Percentiles rank a stretch among this genome's conserved stretches.
Conservation (phyloP, 1,284 basidiomycete species). For the Irpex rosettiformis region DNA sequence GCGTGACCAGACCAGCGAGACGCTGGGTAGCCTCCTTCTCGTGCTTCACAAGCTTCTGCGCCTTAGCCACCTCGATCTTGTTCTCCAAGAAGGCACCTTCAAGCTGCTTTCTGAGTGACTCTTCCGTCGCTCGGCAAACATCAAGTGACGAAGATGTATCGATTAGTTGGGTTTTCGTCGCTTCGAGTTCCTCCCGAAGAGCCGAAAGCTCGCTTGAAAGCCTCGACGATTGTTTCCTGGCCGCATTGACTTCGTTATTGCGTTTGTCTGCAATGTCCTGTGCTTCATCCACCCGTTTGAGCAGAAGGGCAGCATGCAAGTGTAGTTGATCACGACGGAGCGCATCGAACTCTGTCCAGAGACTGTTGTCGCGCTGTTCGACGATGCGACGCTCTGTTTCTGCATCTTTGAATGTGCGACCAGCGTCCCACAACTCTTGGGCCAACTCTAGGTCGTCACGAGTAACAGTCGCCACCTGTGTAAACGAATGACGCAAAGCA, state of each 20-base stretch:
- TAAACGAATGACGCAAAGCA: not conserved
- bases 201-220: constrained; percentile 37
- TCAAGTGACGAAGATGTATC: constrained; percentile 29
- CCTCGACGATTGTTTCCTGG: constrained; percentile 36
- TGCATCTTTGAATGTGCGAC: not conserved
- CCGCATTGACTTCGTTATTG: constrained; percentile 34
- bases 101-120: constrained; percentile 23
- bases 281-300: constrained; percentile 16
- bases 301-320: constrained; percentile 19
- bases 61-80: constrained; percentile 22
- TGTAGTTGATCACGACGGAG: constrained; percentile 17
- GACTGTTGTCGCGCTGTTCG: not conserved
- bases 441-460: not conserved
- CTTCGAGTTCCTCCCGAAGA: constrained; percentile 34
- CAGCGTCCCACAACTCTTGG: not conserved
- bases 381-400: not conserved
- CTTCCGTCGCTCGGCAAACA: constrained; percentile 20
- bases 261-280: constrained; percentile 31
- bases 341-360: constrained; percentile 4
- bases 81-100: constrained; percentile 21
- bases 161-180: constrained; percentile 23
- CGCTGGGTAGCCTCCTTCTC: constrained; percentile 49
- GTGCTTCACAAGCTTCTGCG: constrained; percentile 35
- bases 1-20: constrained; percentile 46
- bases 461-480: not conserved